Evolutionary conservation across 1,284 basidiomycete species (phyloP), one percentile per base, ranked within the genome.

Genomic region (Ganoderma lucidum): DNA sequence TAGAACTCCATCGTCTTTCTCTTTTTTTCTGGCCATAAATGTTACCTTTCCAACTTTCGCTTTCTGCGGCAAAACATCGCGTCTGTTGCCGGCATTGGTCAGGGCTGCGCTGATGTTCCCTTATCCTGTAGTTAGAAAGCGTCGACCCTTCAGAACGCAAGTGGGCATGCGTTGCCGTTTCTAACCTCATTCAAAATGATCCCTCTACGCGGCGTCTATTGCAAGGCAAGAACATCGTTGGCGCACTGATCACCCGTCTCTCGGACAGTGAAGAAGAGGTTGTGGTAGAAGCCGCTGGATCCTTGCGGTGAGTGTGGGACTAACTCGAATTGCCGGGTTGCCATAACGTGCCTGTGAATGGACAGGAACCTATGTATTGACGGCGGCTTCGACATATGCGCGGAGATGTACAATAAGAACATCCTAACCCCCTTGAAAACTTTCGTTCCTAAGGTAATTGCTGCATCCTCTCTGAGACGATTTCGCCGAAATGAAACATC

Each of bases 321-420:
- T 66, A 45, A 41, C 23, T 59, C 62, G 55, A 39, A 56, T 45
- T 32, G 12, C 39, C n/a, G 44, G 37, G 37, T 30, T 41, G 19
- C 42, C 19, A 41, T 73, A 35, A 65, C 39, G 6, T 28, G 39
- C 12, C 37, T 39, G 44, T 44, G 17, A 63, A 37, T 61, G 19
- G 17, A 12, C 75, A 96, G 96, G 73, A 98, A 98, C 82, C 82
- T 98, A 32, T 96, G 95, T 75, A 93, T 98, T 76, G 96, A 98
- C 78, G 96, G 95, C 30, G 96, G 96, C 55, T 93, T 93, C 76
- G 95, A 97, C 76, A 93, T 97, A 55, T 96, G 96, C 75, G 94
- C 93, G 3, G 95, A 98, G 81, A 97, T 98, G 95, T 97, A 93
- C 82, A 98, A 98, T 82, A 98, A 98, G 83, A 93, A 93, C 73